Evolutionary conservation across 352 stramenopile genomes (phyloP), one percentile per base, ranked within the genome.

Genomic region (Blastocystis sp.): DNA sequence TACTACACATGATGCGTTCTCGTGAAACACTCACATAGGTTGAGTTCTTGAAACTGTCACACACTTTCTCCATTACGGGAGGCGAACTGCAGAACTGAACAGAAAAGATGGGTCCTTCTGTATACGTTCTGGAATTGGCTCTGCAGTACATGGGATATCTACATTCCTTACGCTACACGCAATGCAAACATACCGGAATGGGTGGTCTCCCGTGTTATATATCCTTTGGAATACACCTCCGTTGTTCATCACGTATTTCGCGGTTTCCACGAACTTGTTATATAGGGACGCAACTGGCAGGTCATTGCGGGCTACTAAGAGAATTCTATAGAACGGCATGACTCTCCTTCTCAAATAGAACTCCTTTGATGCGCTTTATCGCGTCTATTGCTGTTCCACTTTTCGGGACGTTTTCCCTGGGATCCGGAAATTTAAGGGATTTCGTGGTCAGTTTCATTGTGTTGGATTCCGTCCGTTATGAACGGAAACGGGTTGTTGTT

Each of bases 1-100:
- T 65, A 89, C 79, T 89, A 89, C 9, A 51, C 29, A 39, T 70
- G 31, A 85, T 19, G 6, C 1, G 19, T 26, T 33, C 19, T 3
- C 2, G 0, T 12, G 26, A 26, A 45, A 0, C n/a, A 59, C 45
- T 3, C 59, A 85, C 74, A 69, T 85, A 85, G 37, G 74, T 85
- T 2, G 74, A 85, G n/a, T 85, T 66, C 60, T 85, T 85, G 3
- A 85, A 59, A 85, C 41, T 85, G 55, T 67, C 74, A 70, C 74
- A 85, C 21, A 85, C 74, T 29, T 62, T 33, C 50, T 85, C 74
- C 74, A 85, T 85, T 35, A 85, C 74, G 31, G 55, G 74, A 37
- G 74, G 74, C n/a, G 74, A 85, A 85, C 74, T 85, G n/a, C 74
- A 85, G 10, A 85, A 85, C 19, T 85, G 74, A 69, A 85, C 50